Evolutionary conservation across 345 rosid genomes (phyloP).

Genomic region (Eucalyptus sp.): DNA sequence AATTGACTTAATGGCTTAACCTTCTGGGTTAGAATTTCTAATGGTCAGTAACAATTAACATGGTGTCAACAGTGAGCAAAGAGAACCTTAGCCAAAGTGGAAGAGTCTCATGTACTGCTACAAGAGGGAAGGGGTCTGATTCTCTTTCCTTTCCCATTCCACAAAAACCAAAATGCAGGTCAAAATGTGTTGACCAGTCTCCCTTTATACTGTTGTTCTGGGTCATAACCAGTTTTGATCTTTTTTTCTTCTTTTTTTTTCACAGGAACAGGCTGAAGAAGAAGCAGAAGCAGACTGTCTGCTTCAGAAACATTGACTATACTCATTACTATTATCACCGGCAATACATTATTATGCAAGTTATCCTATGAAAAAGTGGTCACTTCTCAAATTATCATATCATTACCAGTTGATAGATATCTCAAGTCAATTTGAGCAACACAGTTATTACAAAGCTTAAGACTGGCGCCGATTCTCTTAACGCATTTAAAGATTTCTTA

Average conservation of each 20-base stretch:
- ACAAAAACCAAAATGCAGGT: neutral
- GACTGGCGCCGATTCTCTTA: neutral
- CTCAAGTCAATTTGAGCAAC: neutral
- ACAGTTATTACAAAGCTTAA: neutral
- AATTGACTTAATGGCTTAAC: neutral
- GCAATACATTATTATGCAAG: neutral
- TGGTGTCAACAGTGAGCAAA: neutral
- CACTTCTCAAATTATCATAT: neutral
- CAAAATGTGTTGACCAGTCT: neutral
- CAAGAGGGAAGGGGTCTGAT: neutral
- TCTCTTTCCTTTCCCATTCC: neutral
- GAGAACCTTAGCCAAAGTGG: neutral
- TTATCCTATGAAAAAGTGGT: neutral
- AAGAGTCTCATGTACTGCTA: neutral
- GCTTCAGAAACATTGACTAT: neutral
- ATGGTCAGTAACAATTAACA: neutral
- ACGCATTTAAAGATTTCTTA: neutral
- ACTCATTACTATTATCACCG: neutral
- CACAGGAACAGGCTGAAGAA: neutral
- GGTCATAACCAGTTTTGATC: neutral
- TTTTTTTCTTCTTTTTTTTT: neutral
- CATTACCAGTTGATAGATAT: neutral
- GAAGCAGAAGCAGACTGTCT: neutral
- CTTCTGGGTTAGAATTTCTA: neutral
- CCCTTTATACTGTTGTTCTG: neutral